phyloP scores from a whole-genome alignment of 805 yeast species.

The Alloascoidea africana region DNA sequence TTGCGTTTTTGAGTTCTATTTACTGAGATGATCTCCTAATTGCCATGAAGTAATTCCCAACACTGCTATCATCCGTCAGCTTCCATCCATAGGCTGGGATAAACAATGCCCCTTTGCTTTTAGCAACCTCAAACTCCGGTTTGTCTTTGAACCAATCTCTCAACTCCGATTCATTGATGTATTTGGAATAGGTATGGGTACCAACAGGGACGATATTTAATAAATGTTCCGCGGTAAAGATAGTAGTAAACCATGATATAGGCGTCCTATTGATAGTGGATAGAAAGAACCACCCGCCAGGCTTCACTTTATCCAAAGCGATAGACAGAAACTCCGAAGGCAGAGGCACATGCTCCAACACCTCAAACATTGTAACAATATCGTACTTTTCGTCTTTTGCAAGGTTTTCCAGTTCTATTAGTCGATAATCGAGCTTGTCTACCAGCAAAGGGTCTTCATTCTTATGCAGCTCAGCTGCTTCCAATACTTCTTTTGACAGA shows the following conservation, averaged over 20 bases:
- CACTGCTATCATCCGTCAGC: conserved; percentile 37
- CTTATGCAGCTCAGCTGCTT: conserved; percentile 64
- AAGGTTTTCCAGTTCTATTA: conserved; percentile 48
- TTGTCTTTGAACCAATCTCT: conserved; percentile 38
- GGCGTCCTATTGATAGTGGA: conserved; percentile 88
- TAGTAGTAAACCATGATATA: conserved; percentile 84
- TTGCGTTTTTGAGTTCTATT: conserved; percentile 1
- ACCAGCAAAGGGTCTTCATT: conserved; percentile 46
- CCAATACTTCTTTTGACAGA: conserved; percentile 66
- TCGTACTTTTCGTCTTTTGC: conserved; percentile 38
- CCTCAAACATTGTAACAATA: conserved; percentile 80
- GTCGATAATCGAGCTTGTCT: conserved; percentile 41
- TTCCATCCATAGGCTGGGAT: conserved; percentile 81
- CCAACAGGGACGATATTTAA: conserved; percentile 79
- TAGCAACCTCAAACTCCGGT: conserved; percentile 39
- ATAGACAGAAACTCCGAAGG: conserved; percentile 62
- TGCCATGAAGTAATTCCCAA: conserved; percentile 89
- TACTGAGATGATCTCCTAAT: conserved; percentile 27
- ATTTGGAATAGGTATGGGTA: conserved; percentile 79
- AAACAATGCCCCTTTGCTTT: conserved; percentile 66
- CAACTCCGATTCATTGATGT: conserved; percentile 65
- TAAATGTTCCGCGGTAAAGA: conserved; percentile 74
- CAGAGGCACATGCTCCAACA: conserved; percentile 85
- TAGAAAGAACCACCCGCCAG: conserved; percentile 73
- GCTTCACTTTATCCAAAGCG: conserved; percentile 53